Evolutionary conservation across 2,329 filamentous ascomycete species (phyloP).

Genomic region (Botrytis hyacinthi): DNA sequence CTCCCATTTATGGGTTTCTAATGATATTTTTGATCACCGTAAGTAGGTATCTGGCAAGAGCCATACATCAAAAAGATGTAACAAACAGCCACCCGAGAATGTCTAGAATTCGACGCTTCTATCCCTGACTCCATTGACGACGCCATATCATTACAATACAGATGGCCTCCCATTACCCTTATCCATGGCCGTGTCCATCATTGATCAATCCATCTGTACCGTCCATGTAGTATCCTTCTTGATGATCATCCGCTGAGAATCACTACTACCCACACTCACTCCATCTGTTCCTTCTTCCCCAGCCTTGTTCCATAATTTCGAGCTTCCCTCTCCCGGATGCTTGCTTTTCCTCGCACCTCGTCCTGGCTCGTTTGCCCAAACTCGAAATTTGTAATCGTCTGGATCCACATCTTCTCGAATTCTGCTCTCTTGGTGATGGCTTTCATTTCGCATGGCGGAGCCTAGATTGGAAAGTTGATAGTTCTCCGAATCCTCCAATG

Average conservation of each 20-base stretch:
- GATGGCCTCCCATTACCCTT: neutral
- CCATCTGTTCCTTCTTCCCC: neutral
- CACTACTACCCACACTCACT: slow-evolving; percentile 24
- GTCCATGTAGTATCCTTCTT: slow-evolving; percentile 33
- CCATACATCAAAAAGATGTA: neutral
- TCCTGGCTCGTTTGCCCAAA: slow-evolving; percentile 18
- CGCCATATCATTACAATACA: neutral
- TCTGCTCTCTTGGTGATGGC: neutral
- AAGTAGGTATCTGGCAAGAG: neutral
- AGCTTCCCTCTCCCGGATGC: neutral
- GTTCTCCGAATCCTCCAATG: slow-evolving; percentile 10
- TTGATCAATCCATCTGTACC: slow-evolving; percentile 25
- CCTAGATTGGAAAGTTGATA: slow-evolving; percentile 21
- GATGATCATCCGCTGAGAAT: slow-evolving; percentile 29
- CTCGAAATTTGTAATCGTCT: slow-evolving; percentile 22
- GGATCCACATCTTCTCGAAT: slow-evolving; percentile 15
- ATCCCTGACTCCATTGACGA: neutral
- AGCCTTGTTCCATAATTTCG: neutral
- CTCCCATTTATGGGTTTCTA: neutral
- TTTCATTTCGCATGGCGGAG: neutral
- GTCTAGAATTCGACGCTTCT: neutral
- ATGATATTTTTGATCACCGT: neutral
- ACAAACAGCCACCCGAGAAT: neutral
- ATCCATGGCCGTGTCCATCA: neutral
- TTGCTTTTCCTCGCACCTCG: neutral